Conservation (phyloP, 2,329 filamentous ascomycete species). For the Pseudocercospora pini-densiflorae region DNA sequence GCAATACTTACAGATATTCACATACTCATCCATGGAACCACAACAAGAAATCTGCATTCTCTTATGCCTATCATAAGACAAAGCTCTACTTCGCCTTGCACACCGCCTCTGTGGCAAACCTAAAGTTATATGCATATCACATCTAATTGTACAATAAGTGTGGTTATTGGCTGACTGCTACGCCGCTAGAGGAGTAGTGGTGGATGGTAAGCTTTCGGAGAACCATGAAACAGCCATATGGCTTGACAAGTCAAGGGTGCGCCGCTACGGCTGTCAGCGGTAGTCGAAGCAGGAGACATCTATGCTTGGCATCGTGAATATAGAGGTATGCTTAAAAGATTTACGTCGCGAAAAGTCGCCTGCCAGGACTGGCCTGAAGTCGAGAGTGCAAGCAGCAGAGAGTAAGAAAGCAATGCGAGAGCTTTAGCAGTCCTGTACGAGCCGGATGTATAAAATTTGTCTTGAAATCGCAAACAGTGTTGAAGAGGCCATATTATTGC, state of each 20-base stretch:
- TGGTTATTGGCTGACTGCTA: slow-evolving; percentile 1
- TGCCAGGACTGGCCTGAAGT: neutral
- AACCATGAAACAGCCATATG: neutral
- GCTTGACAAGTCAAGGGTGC: neutral
- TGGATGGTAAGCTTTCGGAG: slow-evolving; percentile 1
- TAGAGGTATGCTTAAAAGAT: too few relatives aligned
- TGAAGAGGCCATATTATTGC: neutral
- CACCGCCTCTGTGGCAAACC: slow-evolving; percentile 1
- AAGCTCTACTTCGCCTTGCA: neutral
- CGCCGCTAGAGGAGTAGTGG: neutral
- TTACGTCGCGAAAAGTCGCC: neutral
- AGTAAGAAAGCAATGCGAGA: neutral
- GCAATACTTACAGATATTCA: neutral
- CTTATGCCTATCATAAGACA: neutral
- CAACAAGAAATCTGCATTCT: neutral
- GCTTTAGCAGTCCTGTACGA: neutral
- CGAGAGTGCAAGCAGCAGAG: neutral
- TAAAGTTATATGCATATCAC: neutral
- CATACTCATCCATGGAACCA: neutral
- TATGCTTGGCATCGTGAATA: neutral
- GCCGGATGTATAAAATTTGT: neutral
- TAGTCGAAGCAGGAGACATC: too few relatives aligned
- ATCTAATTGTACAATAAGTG: neutral
- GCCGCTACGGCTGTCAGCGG: too few relatives aligned
- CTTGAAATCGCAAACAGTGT: neutral